A percentile compares a stretch with the other conserved stretches of the same genome.
These are phyloP conservation scores for Beta corolliflora DNA, from an alignment of 179 eudicot genomes.

Conservation along the genomic window DNA sequence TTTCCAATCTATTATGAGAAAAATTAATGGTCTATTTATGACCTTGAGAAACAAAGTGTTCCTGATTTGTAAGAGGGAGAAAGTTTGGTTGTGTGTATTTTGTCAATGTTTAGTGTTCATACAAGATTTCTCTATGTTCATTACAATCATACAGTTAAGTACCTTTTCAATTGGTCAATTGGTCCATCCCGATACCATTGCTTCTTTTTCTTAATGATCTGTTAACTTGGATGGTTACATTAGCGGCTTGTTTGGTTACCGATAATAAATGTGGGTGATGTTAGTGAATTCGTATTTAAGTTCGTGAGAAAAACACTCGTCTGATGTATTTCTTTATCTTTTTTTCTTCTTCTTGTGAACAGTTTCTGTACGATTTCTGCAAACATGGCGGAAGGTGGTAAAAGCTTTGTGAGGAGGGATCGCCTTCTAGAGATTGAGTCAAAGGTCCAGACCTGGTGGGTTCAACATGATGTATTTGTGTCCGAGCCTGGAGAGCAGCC, in stretches of 20 bases:
- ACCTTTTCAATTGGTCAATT: neutral
- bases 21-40: too few relatives aligned
- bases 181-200: neutral
- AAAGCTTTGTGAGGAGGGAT: constrained; percentile 72
- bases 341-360: neutral
- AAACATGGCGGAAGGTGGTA: constrained; percentile 41
- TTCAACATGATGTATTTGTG: constrained; percentile 53
- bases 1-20: neutral
- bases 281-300: too few relatives aligned
- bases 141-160: neutral
- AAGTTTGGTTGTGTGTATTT: neutral
- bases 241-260: too few relatives aligned
- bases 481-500: constrained; percentile 53
- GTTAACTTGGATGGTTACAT: too few relatives aligned
- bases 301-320: too few relatives aligned
- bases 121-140: too few relatives aligned
- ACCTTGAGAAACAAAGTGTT: neutral
- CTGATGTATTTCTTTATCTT: too few relatives aligned
- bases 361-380: constrained; percentile 24
- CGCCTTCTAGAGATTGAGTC: constrained; percentile 63
- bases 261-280: too few relatives aligned
- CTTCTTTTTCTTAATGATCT: too few relatives aligned
- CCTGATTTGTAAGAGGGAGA: too few relatives aligned
- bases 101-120: neutral
- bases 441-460: constrained; percentile 58